Evolutionary conservation across 2,329 filamentous ascomycete species (phyloP).

Genomic region (Penicillium psychrosexuale): DNA sequence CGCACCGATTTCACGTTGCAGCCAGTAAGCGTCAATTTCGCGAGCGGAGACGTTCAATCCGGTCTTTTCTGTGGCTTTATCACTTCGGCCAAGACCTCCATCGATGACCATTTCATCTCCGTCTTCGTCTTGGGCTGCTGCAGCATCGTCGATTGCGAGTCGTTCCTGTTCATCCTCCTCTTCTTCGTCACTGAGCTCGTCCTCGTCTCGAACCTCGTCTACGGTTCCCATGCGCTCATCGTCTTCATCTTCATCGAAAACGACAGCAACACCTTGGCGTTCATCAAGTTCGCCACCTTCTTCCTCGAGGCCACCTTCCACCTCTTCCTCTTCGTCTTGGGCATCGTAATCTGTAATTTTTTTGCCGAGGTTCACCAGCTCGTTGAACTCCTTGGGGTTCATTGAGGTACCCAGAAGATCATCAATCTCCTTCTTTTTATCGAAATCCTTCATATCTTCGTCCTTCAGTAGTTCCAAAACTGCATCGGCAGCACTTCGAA

Average conservation of each 20-base stretch:
- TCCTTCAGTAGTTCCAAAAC: constrained; percentile 91
- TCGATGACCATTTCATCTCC: constrained; percentile 83
- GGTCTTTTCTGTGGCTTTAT: constrained; percentile 46
- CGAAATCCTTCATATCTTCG: constrained; percentile 91
- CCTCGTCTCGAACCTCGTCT: constrained; percentile 80
- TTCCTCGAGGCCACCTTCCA: constrained; percentile 66
- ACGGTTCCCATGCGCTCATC: constrained; percentile 75
- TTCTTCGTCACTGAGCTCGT: constrained; percentile 68
- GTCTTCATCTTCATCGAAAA: constrained; percentile 89
- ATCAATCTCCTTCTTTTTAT: constrained; percentile 97
- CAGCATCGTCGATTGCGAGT: constrained; percentile 48
- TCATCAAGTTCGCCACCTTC: constrained; percentile 80
- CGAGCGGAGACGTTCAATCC: constrained; percentile 68
- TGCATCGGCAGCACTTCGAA: constrained; percentile 89
- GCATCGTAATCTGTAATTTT: constrained; percentile 99
- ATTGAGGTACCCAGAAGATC: constrained; percentile 83
- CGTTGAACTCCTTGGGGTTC: constrained; percentile 89
- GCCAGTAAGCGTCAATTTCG: constrained; percentile 96
- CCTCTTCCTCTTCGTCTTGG: constrained; percentile 90
- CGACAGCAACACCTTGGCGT: constrained; percentile 92
- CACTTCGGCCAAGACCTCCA: constrained; percentile 51
- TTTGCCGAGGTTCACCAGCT: constrained; percentile 92
- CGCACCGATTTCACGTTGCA: constrained; percentile 85
- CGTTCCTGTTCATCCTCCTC: constrained; percentile 63
- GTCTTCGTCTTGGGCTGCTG: constrained; percentile 38